These are phyloP conservation scores for Boletus rufocinnamomeus DNA, from an alignment of 768 basidiomycete genomes.

Conservation along the genomic window DNA sequence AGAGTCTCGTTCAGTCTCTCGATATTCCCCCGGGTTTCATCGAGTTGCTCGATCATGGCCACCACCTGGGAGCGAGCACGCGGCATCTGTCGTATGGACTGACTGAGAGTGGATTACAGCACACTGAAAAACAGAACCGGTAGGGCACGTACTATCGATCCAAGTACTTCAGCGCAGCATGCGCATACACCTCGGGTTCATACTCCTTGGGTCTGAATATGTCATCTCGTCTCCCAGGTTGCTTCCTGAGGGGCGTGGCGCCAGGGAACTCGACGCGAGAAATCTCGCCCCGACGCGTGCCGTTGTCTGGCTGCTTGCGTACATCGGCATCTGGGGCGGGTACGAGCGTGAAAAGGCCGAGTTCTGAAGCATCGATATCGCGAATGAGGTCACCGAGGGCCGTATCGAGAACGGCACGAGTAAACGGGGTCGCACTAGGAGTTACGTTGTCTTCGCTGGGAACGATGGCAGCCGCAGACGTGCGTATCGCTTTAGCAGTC, in stretches of 20 bases:
- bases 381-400: slow-evolving; percentile 76
- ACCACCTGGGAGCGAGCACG: slow-evolving; percentile 45
- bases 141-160: slow-evolving; percentile 65
- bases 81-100: slow-evolving; percentile 51
- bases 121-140: background rate
- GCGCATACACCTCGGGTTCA: slow-evolving; percentile 74
- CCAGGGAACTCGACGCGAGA: slow-evolving; percentile 66
- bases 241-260: slow-evolving; percentile 66
- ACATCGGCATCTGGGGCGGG: slow-evolving; percentile 36
- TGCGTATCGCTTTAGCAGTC: slow-evolving; percentile 52
- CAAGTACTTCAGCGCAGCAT: slow-evolving; percentile 74
- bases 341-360: slow-evolving; percentile 72
- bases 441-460: slow-evolving; percentile 21
- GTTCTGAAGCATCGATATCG: slow-evolving; percentile 74
- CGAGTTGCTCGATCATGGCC: slow-evolving; percentile 42
- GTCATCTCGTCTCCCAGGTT: slow-evolving; percentile 42
- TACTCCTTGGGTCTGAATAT: slow-evolving; percentile 41
- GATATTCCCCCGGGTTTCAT: slow-evolving; percentile 40
- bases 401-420: slow-evolving; percentile 61
- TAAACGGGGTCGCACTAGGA: slow-evolving; percentile 44
- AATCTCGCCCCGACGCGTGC: slow-evolving; percentile 44
- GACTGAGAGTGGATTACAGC: slow-evolving; percentile 40
- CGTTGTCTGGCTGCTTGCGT: slow-evolving; percentile 30
- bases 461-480: slow-evolving; percentile 41
- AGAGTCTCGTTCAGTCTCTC: slow-evolving; percentile 36